phyloP scores from a whole-genome alignment of 2,329 filamentous ascomycete genomes.

The Colletotrichum kahawae region DNA sequence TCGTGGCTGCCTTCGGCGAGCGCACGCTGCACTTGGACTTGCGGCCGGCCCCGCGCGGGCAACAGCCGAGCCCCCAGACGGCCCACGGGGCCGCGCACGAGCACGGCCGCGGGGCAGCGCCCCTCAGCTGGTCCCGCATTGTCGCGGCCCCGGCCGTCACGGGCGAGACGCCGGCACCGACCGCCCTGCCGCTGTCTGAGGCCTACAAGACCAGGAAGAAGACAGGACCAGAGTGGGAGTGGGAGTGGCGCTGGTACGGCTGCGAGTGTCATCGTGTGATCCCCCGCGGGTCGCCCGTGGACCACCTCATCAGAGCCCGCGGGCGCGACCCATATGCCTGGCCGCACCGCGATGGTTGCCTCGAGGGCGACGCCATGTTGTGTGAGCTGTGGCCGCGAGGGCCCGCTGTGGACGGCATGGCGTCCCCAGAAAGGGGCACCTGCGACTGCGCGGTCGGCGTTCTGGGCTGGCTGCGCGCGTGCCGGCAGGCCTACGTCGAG shows the following conservation, averaged over 20 bases:
- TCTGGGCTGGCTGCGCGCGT: slow-evolving; percentile 35
- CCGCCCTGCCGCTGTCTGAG: neutral
- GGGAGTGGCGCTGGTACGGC: slow-evolving; percentile 28
- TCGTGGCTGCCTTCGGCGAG: slow-evolving; percentile 27
- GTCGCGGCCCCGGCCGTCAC: fast-evolving
- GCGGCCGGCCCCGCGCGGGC: neutral
- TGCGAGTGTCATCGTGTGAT: slow-evolving; percentile 30
- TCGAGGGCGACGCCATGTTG: neutral
- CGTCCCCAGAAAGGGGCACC: neutral
- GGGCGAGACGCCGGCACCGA: neutral
- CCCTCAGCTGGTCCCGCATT: neutral
- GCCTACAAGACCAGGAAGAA: neutral
- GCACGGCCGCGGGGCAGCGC: neutral
- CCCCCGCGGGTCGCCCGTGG: neutral
- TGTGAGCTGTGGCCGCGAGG: slow-evolving; percentile 27
- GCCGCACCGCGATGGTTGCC: neutral
- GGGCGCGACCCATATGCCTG: neutral
- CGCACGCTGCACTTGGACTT: slow-evolving; percentile 29
- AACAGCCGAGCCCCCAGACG: neutral
- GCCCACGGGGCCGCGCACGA: neutral
- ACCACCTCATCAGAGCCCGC: neutral
- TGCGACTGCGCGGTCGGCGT: slow-evolving; percentile 27
- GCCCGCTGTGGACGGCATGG: slow-evolving; percentile 6
- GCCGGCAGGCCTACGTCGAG: slow-evolving; percentile 35
- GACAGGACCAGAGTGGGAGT: neutral